Evolutionary conservation across 306 rosid genomes (phyloP).

Genomic region (Sechiopsis laciniata): DNA sequence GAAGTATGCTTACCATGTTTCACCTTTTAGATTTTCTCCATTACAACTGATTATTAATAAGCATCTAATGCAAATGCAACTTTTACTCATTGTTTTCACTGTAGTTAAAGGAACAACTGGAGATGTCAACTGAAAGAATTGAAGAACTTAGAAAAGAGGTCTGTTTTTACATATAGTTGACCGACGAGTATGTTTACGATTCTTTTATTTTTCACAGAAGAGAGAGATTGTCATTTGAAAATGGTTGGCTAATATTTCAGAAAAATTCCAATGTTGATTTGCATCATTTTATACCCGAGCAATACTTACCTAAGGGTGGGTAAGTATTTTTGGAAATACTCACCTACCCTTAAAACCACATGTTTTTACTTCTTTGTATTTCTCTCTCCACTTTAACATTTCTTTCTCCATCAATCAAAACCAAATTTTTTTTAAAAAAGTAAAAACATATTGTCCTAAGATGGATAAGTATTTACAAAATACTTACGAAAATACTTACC

Average conservation of each 20-base stretch:
- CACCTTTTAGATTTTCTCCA: slow-evolving; percentile 24
- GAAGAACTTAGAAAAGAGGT: slow-evolving; percentile 73
- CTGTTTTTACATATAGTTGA: slow-evolving; percentile 29
- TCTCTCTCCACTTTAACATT: too few relatives aligned
- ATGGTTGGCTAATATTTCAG: not conserved
- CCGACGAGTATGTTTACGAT: not conserved
- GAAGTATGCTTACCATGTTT: slow-evolving; percentile 39
- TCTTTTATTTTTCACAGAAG: not conserved
- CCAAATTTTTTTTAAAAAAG: too few relatives aligned
- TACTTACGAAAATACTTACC: too few relatives aligned
- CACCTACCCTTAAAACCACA: too few relatives aligned
- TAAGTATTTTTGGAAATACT: too few relatives aligned
- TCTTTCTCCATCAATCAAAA: too few relatives aligned
- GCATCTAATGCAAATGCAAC: not conserved
- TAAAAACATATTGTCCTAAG: too few relatives aligned
- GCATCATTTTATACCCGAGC: not conserved
- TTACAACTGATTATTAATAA: not conserved
- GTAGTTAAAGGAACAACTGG: slow-evolving; percentile 57
- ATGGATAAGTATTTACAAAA: too few relatives aligned
- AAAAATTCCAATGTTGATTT: not conserved
- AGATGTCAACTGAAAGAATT: slow-evolving; percentile 46
- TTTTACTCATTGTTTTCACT: slow-evolving; percentile 18
- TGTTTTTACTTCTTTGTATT: too few relatives aligned
- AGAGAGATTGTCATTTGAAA: not conserved
- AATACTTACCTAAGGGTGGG: too few relatives aligned